Conservation (phyloP, 345 rosid species). For the Viola odorata region DNA sequence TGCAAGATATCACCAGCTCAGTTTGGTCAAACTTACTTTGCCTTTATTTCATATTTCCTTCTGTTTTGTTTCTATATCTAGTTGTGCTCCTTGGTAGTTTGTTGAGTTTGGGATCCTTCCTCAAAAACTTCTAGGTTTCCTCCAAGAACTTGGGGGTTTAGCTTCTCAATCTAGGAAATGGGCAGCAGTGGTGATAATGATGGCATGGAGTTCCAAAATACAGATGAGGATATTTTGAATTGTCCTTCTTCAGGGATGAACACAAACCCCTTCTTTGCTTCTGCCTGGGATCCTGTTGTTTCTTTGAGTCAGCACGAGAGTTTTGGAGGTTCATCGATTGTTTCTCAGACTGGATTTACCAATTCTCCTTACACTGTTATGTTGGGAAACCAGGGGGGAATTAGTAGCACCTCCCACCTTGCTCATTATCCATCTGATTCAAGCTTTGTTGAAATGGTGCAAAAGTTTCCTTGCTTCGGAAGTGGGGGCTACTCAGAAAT, state of each 20-base stretch:
- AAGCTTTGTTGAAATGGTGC: constrained; percentile 41
- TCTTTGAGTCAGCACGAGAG: constrained; percentile 39
- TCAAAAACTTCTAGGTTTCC: constrained; percentile 11
- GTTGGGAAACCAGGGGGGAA: constrained; percentile 58
- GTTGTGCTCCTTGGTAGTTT: constrained; percentile 18
- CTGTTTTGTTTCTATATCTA: constrained; percentile 16
- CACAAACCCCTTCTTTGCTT: constrained; percentile 48
- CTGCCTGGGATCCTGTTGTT: constrained; percentile 74
- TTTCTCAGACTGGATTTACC: constrained; percentile 46
- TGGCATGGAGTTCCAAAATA: constrained; percentile 46
- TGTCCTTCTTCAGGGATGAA: constrained; percentile 41
- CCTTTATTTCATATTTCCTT: constrained; percentile 20
- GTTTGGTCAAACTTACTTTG: constrained; percentile 46
- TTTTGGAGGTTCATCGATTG: constrained; percentile 47
- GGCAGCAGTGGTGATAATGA: constrained; percentile 41
- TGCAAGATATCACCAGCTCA: constrained; percentile 52
- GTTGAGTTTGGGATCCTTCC: constrained; percentile 19
- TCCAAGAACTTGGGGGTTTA: constrained; percentile 24
- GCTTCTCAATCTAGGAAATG: constrained; percentile 38
- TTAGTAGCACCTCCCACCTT: constrained; percentile 36
- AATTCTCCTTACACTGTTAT: constrained; percentile 47
- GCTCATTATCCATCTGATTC: constrained; percentile 57
- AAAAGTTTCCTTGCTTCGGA: constrained; percentile 52
- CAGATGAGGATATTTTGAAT: constrained; percentile 37
- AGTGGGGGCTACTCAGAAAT: constrained; percentile 58